Evolutionary conservation across 441 rosid species (phyloP).

Genomic region (Viola pubescens): DNA sequence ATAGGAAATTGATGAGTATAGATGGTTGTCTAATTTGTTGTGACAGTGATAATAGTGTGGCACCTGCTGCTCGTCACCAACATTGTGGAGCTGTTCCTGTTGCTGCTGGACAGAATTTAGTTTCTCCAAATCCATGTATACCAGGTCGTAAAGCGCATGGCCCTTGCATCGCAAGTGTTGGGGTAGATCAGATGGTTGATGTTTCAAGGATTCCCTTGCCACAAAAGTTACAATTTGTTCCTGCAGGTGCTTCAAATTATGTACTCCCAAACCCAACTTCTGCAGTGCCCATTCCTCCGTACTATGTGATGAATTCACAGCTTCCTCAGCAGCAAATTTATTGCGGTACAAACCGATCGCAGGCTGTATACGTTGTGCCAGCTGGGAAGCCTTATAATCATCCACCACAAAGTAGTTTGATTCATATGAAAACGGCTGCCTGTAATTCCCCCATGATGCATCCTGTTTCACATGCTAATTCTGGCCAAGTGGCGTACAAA

Average conservation of each 20-base stretch:
- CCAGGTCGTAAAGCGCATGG: slow-evolving; percentile 20
- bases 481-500: slow-evolving; percentile 27
- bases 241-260: slow-evolving; percentile 26
- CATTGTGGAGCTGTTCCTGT: slow-evolving; percentile 17
- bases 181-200: slow-evolving; percentile 28
- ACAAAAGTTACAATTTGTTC: slow-evolving; percentile 39
- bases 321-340: slow-evolving; percentile 31
- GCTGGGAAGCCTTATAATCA: slow-evolving; percentile 32
- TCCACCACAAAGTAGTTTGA: slow-evolving; percentile 24
- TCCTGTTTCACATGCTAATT: slow-evolving; percentile 17
- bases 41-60: slow-evolving; percentile 30
- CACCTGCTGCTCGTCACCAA: slow-evolving; percentile 21
- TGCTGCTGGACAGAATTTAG: slow-evolving; percentile 29
- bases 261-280: slow-evolving; percentile 27
- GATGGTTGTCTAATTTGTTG: slow-evolving; percentile 9
- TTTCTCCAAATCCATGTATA: slow-evolving; percentile 21
- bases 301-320: slow-evolving; percentile 31
- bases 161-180: slow-evolving; percentile 21
- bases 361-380: slow-evolving; percentile 39
- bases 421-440: slow-evolving; percentile 15
- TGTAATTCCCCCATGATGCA: slow-evolving; percentile 21
- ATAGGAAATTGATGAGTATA: not conserved
- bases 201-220: slow-evolving; percentile 34
- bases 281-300: slow-evolving; percentile 28
- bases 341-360: slow-evolving; percentile 40